Evolutionary conservation across 305 asterid genomes (phyloP).

Genomic region (Solanum hybrid): DNA sequence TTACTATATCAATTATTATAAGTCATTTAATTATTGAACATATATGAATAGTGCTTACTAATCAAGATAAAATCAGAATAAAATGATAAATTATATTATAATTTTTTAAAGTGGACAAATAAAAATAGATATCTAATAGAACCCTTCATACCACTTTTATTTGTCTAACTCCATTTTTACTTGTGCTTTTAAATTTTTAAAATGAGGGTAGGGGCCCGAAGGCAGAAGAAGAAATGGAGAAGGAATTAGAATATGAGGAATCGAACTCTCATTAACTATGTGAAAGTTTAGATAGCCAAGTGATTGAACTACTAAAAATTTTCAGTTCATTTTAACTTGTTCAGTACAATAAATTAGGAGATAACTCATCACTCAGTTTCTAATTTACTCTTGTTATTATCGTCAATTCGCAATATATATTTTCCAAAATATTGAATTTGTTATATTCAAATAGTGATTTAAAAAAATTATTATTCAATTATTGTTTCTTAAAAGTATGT

Average conservation of each 20-base stretch:
- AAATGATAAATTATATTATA: neutral
- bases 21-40: neutral
- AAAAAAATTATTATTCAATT: neutral
- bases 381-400: neutral
- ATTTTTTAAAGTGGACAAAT: neutral
- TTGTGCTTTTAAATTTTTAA: neutral
- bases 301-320: too few relatives aligned
- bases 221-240: too few relatives aligned
- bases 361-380: too few relatives aligned
- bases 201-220: too few relatives aligned
- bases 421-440: neutral
- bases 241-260: too few relatives aligned
- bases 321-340: neutral
- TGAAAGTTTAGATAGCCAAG: too few relatives aligned
- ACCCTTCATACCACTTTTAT: too few relatives aligned
- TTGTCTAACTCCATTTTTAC: neutral
- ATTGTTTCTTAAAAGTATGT: accelerated
- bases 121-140: neutral
- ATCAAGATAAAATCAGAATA: neutral
- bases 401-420: neutral
- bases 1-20: neutral
- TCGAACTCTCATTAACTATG: too few relatives aligned
- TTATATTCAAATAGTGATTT: neutral
- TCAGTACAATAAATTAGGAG: too few relatives aligned
- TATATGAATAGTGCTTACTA: neutral